Base-by-base conservation (phyloP, 2,329 filamentous ascomycete species). In the Paracoccidioides brasiliensis region DNA sequence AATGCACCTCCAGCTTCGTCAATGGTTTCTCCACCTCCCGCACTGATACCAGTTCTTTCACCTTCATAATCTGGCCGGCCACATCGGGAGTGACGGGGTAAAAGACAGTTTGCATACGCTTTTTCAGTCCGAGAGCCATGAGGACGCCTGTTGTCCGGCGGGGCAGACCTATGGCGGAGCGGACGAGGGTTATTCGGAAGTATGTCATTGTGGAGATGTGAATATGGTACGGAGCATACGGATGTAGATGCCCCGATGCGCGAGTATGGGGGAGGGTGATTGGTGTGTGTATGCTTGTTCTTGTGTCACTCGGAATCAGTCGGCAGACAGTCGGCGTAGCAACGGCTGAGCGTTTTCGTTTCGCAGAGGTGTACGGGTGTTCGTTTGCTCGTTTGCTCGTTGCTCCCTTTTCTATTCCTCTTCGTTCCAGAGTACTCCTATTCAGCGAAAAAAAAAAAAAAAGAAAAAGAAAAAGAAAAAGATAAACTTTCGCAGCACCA, bases 111-210 rank as follows among this genome's bases (percentile, higher is more conserved):
- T 84, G 84, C 79, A 85, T 84, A 65, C 90, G 86, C 70, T 86
- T 88, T 65, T 84, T 86, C 60, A 96, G 81, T 56, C 90, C 90
- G 58, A 96, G 85, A 15, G 90, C 87, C 59, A 84, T 80, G 56
- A 96, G 86, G 22, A 91, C 88, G 67, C 86, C 88, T 68, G 82
- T 81, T 58, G 84, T 87, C 67, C 88, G 85, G 66, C 81, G 74
- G 5, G 91, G 90, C 49, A 96, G 83, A 59, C 90, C 90, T 72
- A 96, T 96, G 65, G 86, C 85, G 56, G 86, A 90, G 68, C 90
- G 88, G 73, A 93, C 81, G 56, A 95, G 85, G 51, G 89, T 95
- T 70, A 96, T 88, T 68, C 88, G 85, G 79, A 96, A 96, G 78
- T 81, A 95, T 56, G 83, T 78, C 85, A 90, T 90, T 58, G 53